Percentiles rank a stretch among this genome's conserved stretches.
These are phyloP conservation scores for Ophiocordyceps unilateralis DNA, from an alignment of 2,329 filamentous ascomycete species.

Conservation along the genomic window DNA sequence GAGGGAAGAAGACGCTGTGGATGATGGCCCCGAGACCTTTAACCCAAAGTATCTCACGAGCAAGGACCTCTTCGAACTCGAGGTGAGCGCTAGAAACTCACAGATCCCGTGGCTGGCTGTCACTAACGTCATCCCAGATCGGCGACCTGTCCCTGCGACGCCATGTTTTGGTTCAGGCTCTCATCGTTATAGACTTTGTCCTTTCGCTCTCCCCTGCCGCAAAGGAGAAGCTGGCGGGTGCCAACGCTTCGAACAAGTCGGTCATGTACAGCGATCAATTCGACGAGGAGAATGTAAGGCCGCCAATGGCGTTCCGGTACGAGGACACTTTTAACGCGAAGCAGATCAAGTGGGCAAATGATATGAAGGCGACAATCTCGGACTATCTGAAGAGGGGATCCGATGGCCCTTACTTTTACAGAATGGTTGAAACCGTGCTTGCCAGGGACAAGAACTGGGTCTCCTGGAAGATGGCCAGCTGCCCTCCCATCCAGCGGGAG, in stretches of 20 bases:
- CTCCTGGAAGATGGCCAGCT: slow-evolving; percentile 92
- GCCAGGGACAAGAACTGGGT: slow-evolving; percentile 98
- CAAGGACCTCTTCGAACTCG: slow-evolving; percentile 84
- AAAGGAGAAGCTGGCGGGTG: slow-evolving; percentile 58
- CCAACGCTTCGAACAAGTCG: slow-evolving; percentile 60
- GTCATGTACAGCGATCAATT: slow-evolving; percentile 69
- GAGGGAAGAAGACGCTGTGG: slow-evolving; percentile 33
- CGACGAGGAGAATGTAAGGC: slow-evolving; percentile 64
- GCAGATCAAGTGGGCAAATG: slow-evolving; percentile 65
- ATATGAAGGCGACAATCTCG: slow-evolving; percentile 64
- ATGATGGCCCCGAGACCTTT: slow-evolving; percentile 37
- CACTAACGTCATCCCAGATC: slow-evolving; percentile 33
- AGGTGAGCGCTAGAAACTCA: slow-evolving; percentile 39
- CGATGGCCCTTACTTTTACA: slow-evolving; percentile 85
- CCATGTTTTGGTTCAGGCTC: slow-evolving; percentile 84
- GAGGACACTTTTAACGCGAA: slow-evolving; percentile 3
- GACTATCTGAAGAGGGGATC: slow-evolving; percentile 64
- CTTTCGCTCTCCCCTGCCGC: slow-evolving; percentile 72
- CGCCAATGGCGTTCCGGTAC: not conserved
- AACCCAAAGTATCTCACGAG: slow-evolving; percentile 99
- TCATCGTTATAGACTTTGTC: slow-evolving; percentile 90
- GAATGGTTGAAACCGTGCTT: slow-evolving; percentile 92
- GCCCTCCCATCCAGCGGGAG: slow-evolving; percentile 66
- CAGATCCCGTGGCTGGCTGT: not conserved
- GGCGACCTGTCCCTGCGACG: slow-evolving; percentile 88